Evolutionary conservation across 441 rosid genomes (phyloP).

Genomic region (Jatropha multifida): DNA sequence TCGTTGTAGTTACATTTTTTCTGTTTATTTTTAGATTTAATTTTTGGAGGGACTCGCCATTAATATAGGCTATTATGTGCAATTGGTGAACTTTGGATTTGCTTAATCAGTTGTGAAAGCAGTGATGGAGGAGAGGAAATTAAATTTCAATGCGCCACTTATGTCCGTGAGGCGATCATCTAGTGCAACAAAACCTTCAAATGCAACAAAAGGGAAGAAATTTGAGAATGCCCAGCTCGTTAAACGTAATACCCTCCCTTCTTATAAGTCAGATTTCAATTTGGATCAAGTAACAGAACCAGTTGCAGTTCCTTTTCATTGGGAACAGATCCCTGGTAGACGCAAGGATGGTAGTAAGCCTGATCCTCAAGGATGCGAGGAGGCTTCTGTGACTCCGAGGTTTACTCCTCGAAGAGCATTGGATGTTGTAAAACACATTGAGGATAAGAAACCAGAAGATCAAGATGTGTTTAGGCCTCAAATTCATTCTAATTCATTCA

Average conservation of each 20-base stretch:
- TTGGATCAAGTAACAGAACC: constrained; percentile 76
- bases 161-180: constrained; percentile 71
- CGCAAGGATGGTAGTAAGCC: constrained; percentile 42
- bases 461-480: constrained; percentile 15
- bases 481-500: constrained; percentile 14
- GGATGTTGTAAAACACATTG: constrained; percentile 22
- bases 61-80: constrained; percentile 6
- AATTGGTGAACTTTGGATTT: constrained; percentile 19
- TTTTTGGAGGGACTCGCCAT: constrained; percentile 10
- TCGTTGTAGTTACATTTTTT: background rate
- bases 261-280: constrained; percentile 28
- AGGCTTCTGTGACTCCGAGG: constrained; percentile 31
- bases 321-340: constrained; percentile 93
- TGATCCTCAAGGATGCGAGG: constrained; percentile 31
- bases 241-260: constrained; percentile 30
- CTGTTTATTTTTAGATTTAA: constrained; percentile 6
- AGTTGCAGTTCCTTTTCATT: constrained; percentile 78
- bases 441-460: constrained; percentile 31
- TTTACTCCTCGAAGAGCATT: constrained; percentile 40
- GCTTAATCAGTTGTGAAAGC: background rate
- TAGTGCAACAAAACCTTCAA: constrained; percentile 24
- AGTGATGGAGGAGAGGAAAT: constrained; percentile 63
- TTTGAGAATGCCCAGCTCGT: constrained; percentile 26
- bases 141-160: constrained; percentile 79
- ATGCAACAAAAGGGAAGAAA: constrained; percentile 29